These are phyloP conservation scores for Barbatosphaeria neglecta DNA, from an alignment of 495 filamentous ascomycete genomes.

Conservation along the genomic window DNA sequence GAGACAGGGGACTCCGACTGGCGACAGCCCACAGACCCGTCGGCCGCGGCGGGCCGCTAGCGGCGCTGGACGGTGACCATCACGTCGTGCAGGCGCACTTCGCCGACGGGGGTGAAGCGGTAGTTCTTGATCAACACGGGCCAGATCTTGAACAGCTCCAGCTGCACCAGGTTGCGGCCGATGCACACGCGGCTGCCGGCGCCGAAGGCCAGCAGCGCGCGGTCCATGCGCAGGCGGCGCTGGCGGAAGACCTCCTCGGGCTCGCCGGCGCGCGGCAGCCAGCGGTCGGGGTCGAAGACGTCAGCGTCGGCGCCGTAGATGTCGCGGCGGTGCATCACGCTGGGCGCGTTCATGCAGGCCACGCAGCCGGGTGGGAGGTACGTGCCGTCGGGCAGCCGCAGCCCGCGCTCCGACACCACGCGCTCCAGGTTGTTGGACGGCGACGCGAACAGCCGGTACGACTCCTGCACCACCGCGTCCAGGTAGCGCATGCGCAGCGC, in stretches of 20 bases:
- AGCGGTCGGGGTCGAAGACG: conserved; percentile 38
- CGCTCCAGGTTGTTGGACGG: conserved; percentile 43
- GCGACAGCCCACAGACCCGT: too few species aligned
- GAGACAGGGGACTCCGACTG: too few species aligned
- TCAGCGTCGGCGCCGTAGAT: conserved; percentile 42
- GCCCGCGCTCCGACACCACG: conserved; percentile 42
- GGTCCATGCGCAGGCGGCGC: conserved; percentile 10
- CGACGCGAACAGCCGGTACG: conserved; percentile 45
- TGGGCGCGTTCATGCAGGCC: conserved; percentile 22
- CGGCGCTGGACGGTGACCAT: neutral
- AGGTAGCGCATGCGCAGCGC: conserved; percentile 44
- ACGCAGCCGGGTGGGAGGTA: conserved; percentile 37
- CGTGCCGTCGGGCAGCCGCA: conserved; percentile 37
- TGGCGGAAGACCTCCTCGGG: conserved; percentile 7
- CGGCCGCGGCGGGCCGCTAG: too few species aligned
- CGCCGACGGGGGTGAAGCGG: neutral
- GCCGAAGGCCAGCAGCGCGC: conserved; percentile 39
- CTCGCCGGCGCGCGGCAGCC: conserved; percentile 21
- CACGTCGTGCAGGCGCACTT: neutral
- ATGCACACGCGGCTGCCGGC: conserved; percentile 51
- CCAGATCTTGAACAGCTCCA: conserved; percentile 58
- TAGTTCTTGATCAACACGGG: conserved; percentile 38
- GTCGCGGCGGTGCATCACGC: conserved; percentile 19
- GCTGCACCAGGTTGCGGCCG: conserved; percentile 48
- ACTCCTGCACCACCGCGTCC: conserved; percentile 48